Evolutionary conservation across 306 rosid species (phyloP).

Genomic region (Prunus salicina): DNA sequence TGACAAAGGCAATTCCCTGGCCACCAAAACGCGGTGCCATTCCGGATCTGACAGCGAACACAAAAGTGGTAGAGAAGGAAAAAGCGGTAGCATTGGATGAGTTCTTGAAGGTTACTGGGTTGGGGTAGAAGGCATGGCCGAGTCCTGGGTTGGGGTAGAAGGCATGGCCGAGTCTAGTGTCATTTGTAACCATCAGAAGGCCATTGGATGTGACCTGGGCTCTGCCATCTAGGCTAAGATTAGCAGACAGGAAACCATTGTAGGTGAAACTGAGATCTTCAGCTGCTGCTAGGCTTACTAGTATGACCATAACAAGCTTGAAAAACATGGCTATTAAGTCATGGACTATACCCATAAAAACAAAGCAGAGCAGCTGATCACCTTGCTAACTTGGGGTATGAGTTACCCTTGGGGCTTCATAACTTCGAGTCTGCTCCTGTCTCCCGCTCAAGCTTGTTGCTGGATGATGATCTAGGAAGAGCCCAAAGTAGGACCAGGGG

Average conservation of each 20-base stretch:
- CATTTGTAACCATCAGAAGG: neutral
- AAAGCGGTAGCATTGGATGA: neutral
- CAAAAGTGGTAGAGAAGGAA: slow-evolving; percentile 21
- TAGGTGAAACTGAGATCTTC: neutral
- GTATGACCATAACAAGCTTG: neutral
- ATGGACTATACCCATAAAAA: too few relatives aligned
- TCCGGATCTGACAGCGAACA: neutral
- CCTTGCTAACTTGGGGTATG: too few relatives aligned
- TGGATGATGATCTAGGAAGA: too few relatives aligned
- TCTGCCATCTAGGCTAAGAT: neutral
- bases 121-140: slow-evolving; percentile 20
- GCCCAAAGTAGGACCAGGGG: too few relatives aligned
- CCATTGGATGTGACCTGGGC: slow-evolving; percentile 4
- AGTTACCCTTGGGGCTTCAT: too few relatives aligned
- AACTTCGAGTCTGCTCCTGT: too few relatives aligned
- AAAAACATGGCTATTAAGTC: too few relatives aligned
- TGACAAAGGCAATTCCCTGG: slow-evolving; percentile 9
- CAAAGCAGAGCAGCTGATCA: too few relatives aligned
- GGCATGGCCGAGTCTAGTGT: neutral
- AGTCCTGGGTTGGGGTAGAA: slow-evolving; percentile 2
- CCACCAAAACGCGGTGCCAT: neutral
- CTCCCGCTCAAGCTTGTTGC: too few relatives aligned
- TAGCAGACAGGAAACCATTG: neutral
- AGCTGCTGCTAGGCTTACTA: neutral
- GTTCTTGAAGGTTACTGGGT: slow-evolving; percentile 2